A percentile compares a stretch with the other conserved stretches of the same genome.
Conservation (phyloP, 208 protist species). For the Wallacemonas collosoma region DNA sequence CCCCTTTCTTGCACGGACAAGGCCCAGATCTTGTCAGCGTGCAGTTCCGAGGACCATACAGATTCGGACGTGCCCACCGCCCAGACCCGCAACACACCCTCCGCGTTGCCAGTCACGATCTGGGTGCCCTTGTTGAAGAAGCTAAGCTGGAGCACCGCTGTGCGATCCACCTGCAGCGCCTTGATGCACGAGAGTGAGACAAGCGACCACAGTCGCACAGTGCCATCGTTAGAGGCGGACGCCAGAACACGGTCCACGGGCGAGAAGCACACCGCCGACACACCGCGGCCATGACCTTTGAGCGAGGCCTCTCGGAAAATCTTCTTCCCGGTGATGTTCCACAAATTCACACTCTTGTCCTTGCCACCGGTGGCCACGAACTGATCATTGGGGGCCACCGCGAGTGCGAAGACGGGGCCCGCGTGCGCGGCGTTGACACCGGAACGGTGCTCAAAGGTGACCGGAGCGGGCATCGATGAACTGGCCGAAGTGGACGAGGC, state of each 20-base stretch:
- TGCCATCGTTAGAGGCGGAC: conserved; percentile 84
- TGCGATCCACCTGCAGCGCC: conserved; percentile 80
- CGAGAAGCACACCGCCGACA: conserved; percentile 83
- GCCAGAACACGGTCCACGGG: conserved; percentile 85
- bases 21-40: conserved; percentile 88
- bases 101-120: conserved; percentile 81
- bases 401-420: conserved; percentile 75
- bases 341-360: conserved; percentile 86
- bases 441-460: conserved; percentile 49
- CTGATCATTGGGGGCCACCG: conserved; percentile 88
- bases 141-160: conserved; percentile 74
- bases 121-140: conserved; percentile 91
- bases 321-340: conserved; percentile 80
- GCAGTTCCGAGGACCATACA: conserved; percentile 78
- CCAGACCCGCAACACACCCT: conserved; percentile 93
- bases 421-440: conserved; percentile 82
- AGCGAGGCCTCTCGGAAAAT: conserved; percentile 73
- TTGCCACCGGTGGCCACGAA: conserved; percentile 90
- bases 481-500: background rate
- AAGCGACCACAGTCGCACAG: conserved; percentile 88
- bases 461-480: background rate
- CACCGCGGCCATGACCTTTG: conserved; percentile 83
- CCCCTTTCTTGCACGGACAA: conserved; percentile 55
- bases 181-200: conserved; percentile 82
- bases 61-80: conserved; percentile 74